phyloP scores from a whole-genome alignment of 2,329 filamentous ascomycete species.

The Onygenales sp. region DNA sequence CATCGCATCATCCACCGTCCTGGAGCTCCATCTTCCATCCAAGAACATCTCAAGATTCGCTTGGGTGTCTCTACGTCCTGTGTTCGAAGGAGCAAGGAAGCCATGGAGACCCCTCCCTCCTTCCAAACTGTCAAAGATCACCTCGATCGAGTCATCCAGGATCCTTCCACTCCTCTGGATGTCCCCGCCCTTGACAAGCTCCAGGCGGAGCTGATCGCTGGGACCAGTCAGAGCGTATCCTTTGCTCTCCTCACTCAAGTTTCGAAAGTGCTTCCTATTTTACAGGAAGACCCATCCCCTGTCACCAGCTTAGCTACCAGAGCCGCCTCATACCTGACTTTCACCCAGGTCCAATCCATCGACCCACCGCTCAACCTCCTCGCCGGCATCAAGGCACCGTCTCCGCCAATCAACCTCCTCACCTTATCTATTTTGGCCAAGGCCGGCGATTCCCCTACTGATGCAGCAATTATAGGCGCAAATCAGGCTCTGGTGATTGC shows the following conservation, averaged over 20 bases:
- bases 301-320: conserved; percentile 44
- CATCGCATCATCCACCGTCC: conserved; percentile 3
- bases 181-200: conserved; percentile 41
- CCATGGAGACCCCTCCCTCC: conserved; percentile 26
- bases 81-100: not conserved
- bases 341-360: conserved; percentile 39
- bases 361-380: conserved; percentile 44
- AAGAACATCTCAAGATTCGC: not conserved
- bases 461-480: conserved; percentile 50
- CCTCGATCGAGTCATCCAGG: conserved; percentile 34
- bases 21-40: not conserved
- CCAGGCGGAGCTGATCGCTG: conserved; percentile 33
- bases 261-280: conserved; percentile 40
- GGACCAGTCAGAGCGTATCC: conserved; percentile 27
- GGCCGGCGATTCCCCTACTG: conserved; percentile 40
- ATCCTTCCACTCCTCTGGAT: conserved; percentile 39
- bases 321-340: conserved; percentile 40
- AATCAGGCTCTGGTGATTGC: conserved; percentile 45
- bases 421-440: conserved; percentile 49
- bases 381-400: conserved; percentile 43
- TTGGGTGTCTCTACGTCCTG: not conserved
- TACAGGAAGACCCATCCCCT: conserved; percentile 51
- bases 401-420: conserved; percentile 45
- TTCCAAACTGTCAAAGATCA: conserved; percentile 31
- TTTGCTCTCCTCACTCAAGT: conserved; percentile 36